These are phyloP conservation scores for Xylaria scruposa DNA, from an alignment of 495 filamentous ascomycete genomes.

Conservation along the genomic window DNA sequence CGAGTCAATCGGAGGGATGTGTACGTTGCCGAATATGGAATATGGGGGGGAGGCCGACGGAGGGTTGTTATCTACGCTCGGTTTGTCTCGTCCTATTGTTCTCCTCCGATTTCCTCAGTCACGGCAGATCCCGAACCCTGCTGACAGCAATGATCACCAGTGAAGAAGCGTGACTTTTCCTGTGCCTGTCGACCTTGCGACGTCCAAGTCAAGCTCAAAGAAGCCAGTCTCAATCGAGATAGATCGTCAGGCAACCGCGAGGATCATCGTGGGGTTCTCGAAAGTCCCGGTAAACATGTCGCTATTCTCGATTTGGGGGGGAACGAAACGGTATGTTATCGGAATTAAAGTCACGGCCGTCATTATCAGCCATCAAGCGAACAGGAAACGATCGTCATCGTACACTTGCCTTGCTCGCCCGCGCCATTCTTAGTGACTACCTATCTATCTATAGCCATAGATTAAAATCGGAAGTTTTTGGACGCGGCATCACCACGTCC, in stretches of 20 bases:
- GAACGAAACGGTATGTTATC: not conserved
- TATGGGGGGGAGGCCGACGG: not conserved
- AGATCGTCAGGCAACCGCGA: constrained; percentile 4
- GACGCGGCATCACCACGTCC: not conserved
- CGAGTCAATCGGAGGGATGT: not conserved
- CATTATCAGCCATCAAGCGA: not conserved
- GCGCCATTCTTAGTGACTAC: not conserved
- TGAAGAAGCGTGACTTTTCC: not conserved
- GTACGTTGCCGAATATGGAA: not conserved
- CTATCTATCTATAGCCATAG: not conserved
- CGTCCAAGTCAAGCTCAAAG: not conserved
- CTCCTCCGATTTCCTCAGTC: not conserved
- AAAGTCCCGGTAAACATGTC: not conserved
- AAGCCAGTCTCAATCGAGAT: not conserved
- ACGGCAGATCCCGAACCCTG: not conserved
- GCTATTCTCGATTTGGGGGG: not conserved
- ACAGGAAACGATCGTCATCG: constrained; percentile 22
- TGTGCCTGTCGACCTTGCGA: not conserved
- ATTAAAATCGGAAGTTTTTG: constrained; percentile 8
- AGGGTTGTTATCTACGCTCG: not conserved
- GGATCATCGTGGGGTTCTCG: not conserved
- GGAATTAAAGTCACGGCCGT: not conserved
- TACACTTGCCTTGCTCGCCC: not conserved
- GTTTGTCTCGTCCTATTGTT: not conserved
- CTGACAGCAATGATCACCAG: not conserved